Percentiles rank a stretch among this genome's conserved stretches.
These are phyloP conservation scores for Leccinum uliginosum DNA, from an alignment of 768 basidiomycete species.

Conservation along the genomic window DNA sequence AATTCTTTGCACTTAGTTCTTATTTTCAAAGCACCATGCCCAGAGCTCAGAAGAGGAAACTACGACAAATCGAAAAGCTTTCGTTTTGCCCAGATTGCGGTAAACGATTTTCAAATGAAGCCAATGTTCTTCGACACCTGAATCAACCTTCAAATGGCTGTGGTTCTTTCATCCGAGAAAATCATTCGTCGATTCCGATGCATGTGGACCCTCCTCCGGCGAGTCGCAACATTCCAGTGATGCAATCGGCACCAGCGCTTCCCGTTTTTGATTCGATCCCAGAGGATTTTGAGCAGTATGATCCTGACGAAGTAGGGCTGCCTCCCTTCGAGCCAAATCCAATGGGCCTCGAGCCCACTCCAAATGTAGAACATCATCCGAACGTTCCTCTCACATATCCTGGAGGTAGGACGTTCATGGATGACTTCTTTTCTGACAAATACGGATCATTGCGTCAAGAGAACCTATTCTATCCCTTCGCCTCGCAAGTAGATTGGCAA, in stretches of 20 bases:
- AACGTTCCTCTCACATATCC: not conserved
- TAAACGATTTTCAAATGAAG: not conserved
- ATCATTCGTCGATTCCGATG: too few species aligned
- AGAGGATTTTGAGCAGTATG: not conserved
- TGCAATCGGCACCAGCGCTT: too few species aligned
- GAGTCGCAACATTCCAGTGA: too few species aligned
- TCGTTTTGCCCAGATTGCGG: not conserved
- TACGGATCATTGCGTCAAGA: not conserved
- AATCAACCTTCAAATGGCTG: not conserved
- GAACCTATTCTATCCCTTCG: not conserved
- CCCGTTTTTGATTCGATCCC: too few species aligned
- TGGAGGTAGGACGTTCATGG: not conserved
- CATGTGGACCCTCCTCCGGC: too few species aligned
- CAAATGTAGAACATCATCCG: not conserved
- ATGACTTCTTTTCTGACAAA: not conserved
- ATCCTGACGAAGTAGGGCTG: too few species aligned
- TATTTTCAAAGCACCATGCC: not conserved
- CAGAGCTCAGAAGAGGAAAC: not conserved
- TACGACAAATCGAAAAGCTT: not conserved
- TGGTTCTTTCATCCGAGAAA: not conserved
- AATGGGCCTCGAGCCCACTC: too few species aligned
- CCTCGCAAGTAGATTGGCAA: not conserved
- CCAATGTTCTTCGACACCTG: not conserved
- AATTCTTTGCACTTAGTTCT: too few species aligned
- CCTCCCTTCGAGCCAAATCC: not conserved